Percentiles rank a stretch among this genome's conserved stretches.
Conservation (phyloP, 768 basidiomycete species). For the Russula emetica region DNA sequence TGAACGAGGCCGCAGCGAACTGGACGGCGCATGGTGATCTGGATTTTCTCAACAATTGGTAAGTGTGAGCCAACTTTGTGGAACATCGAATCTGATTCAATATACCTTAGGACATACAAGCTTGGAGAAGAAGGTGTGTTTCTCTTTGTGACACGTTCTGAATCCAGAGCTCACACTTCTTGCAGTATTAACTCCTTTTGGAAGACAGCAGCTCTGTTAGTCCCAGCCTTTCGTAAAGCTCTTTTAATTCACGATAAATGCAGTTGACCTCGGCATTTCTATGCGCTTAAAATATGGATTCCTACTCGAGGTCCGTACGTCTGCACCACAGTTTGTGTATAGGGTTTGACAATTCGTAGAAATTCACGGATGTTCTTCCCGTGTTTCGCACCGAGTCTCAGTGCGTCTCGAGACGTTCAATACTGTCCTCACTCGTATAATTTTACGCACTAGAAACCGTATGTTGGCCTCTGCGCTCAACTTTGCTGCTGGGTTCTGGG, state of each 20-base stretch:
- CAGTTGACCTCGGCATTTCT: slow-evolving; percentile 43
- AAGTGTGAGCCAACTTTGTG: slow-evolving; percentile 28
- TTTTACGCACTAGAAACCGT: slow-evolving; percentile 36
- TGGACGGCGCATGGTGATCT: slow-evolving; percentile 67
- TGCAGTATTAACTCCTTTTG: slow-evolving; percentile 82
- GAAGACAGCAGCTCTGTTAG: slow-evolving; percentile 79
- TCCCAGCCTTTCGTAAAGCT: slow-evolving; percentile 10
- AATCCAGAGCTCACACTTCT: slow-evolving; percentile 25
- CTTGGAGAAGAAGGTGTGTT: slow-evolving; percentile 76
- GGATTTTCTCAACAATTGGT: slow-evolving; percentile 82
- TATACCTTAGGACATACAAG: slow-evolving; percentile 67
- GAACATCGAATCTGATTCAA: background rate
- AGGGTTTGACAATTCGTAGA: slow-evolving; percentile 33
- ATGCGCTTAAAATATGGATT: slow-evolving; percentile 43
- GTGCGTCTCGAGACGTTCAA: slow-evolving; percentile 28
- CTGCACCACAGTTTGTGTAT: slow-evolving; percentile 25
- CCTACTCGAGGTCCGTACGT: slow-evolving; percentile 35
- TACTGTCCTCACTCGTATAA: background rate
- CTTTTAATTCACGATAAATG: background rate
- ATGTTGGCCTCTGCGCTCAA: slow-evolving; percentile 52
- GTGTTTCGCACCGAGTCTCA: slow-evolving; percentile 53
- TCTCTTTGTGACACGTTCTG: background rate
- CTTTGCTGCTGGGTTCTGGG: slow-evolving; percentile 52
- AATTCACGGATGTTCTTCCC: slow-evolving; percentile 42
- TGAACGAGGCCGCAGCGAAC: slow-evolving; percentile 49